phyloP scores from a whole-genome alignment of 169 alveolate species.

The Plasmodium gaboni region DNA sequence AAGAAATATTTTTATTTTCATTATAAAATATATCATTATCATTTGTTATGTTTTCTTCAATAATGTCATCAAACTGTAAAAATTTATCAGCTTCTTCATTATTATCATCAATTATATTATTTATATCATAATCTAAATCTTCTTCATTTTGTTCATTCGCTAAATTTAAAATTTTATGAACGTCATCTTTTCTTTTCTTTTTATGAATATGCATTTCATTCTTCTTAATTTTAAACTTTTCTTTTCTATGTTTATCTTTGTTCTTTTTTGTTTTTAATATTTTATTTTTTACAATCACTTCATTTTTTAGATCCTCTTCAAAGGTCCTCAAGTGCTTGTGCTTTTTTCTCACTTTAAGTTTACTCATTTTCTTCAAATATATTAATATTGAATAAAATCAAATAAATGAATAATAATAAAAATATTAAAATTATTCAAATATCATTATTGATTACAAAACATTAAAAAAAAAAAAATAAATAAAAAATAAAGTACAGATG shows the following conservation, averaged over 20 bases:
- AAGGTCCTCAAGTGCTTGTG: slow-evolving; percentile 21
- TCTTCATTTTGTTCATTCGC: slow-evolving; percentile 68
- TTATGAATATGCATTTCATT: slow-evolving; percentile 4
- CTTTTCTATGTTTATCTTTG: slow-evolving; percentile 6
- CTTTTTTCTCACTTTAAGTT: slow-evolving; percentile 35
- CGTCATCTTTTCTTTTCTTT: slow-evolving; percentile 20
- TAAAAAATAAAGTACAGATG: neutral
- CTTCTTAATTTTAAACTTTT: neutral
- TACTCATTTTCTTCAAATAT: slow-evolving; percentile 10
- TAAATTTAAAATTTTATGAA: slow-evolving; percentile 36
- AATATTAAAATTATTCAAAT: neutral
- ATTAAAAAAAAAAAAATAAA: neutral
- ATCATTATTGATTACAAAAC: neutral
- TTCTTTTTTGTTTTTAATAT: slow-evolving; percentile 39
- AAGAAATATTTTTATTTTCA: slow-evolving; percentile 10
- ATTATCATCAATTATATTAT: slow-evolving; percentile 10
- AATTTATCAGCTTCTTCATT: slow-evolving; percentile 36
- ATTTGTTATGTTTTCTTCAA: slow-evolving; percentile 7
- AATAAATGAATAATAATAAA: neutral
- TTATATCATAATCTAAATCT: slow-evolving; percentile 31
- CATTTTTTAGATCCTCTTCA: slow-evolving; percentile 57
- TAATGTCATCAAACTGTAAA: slow-evolving; percentile 74
- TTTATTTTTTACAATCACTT: slow-evolving; percentile 20
- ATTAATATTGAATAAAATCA: neutral
- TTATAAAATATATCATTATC: slow-evolving; percentile 19